A percentile compares a stretch with the other conserved stretches of the same genome.
Evolutionary conservation across 768 basidiomycete genomes (phyloP).

Genomic region (Botryobasidium botryosum): DNA sequence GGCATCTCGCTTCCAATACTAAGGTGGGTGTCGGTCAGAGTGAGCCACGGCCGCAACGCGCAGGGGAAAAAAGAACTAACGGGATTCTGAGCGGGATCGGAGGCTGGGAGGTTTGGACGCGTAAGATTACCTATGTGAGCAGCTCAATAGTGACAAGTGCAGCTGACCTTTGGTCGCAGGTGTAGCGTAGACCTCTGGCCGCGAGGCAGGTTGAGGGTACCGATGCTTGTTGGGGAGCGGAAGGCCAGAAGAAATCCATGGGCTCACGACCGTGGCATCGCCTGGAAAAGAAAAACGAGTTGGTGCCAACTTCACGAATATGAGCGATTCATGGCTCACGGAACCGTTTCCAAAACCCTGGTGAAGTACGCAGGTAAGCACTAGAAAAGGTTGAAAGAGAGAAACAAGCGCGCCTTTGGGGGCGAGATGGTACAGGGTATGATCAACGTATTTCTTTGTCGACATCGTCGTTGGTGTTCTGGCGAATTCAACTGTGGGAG

Average conservation of each 20-base stretch:
- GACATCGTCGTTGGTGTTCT: background rate
- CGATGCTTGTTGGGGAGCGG: slow-evolving; percentile 57
- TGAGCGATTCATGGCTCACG: slow-evolving; percentile 31
- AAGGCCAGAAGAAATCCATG: slow-evolving; percentile 80
- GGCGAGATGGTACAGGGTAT: slow-evolving; percentile 77
- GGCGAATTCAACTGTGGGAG: too few species aligned
- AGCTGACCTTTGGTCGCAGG: slow-evolving; percentile 71
- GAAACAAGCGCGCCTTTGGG: too few species aligned
- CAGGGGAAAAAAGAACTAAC: slow-evolving; percentile 1
- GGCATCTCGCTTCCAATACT: slow-evolving; percentile 92
- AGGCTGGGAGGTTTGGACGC: slow-evolving; percentile 31
- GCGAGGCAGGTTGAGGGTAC: slow-evolving; percentile 75
- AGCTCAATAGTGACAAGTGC: slow-evolving; percentile 4
- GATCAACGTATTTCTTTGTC: slow-evolving; percentile 36
- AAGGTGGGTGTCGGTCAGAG: slow-evolving; percentile 3
- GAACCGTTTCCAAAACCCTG: slow-evolving; percentile 97
- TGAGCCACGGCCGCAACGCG: background rate
- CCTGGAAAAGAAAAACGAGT: slow-evolving; percentile 30
- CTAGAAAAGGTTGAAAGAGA: too few species aligned
- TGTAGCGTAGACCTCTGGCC: slow-evolving; percentile 71
- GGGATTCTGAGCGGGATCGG: slow-evolving; percentile 73
- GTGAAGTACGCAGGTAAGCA: too few species aligned
- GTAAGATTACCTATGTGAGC: background rate
- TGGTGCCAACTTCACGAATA: background rate
- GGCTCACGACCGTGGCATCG: slow-evolving; percentile 69